Conservation (phyloP, 2,329 filamentous ascomycete species). For the Xylariales sp. region DNA sequence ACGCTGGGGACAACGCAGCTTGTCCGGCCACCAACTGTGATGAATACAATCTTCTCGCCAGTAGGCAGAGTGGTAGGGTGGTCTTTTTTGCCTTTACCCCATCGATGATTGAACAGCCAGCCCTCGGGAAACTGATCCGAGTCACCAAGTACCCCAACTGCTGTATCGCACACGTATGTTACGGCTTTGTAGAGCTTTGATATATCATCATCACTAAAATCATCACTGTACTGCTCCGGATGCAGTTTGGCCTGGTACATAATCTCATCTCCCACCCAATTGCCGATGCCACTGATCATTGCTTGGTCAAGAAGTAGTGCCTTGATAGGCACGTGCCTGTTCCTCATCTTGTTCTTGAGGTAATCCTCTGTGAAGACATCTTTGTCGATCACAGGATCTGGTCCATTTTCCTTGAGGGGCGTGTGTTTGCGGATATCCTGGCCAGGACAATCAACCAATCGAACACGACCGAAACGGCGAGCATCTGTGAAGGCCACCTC, state of each 20-base stretch:
- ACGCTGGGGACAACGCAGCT: slow-evolving; percentile 81
- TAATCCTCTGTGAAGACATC: slow-evolving; percentile 73
- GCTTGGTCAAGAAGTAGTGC: slow-evolving; percentile 83
- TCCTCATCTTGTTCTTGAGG: slow-evolving; percentile 64
- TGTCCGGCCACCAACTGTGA: slow-evolving; percentile 88
- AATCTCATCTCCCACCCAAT: slow-evolving; percentile 96
- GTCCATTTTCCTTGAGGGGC: slow-evolving; percentile 86
- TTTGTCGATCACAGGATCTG: slow-evolving; percentile 83
- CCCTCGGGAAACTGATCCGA: slow-evolving; percentile 78
- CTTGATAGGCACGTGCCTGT: slow-evolving; percentile 83
- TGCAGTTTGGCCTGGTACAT: slow-evolving; percentile 86
- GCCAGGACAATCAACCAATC: slow-evolving; percentile 76
- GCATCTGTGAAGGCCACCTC: slow-evolving; percentile 80
- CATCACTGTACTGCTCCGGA: slow-evolving; percentile 88
- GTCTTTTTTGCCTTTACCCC: slow-evolving; percentile 82
- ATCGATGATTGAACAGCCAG: slow-evolving; percentile 86
- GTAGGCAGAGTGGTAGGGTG: slow-evolving; percentile 66
- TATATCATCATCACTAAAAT: slow-evolving; percentile 69
- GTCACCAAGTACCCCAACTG: slow-evolving; percentile 75
- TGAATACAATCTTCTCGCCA: slow-evolving; percentile 77
- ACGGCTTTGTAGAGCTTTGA: slow-evolving; percentile 68
- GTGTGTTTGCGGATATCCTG: slow-evolving; percentile 69
- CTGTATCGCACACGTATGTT: slow-evolving; percentile 73
- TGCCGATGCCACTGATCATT: slow-evolving; percentile 87
- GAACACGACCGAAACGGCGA: slow-evolving; percentile 72